A percentile compares a stretch with the other conserved stretches of the same genome.
Conservation (phyloP, 164 flowering plant species). For the Platanus orientalis region DNA sequence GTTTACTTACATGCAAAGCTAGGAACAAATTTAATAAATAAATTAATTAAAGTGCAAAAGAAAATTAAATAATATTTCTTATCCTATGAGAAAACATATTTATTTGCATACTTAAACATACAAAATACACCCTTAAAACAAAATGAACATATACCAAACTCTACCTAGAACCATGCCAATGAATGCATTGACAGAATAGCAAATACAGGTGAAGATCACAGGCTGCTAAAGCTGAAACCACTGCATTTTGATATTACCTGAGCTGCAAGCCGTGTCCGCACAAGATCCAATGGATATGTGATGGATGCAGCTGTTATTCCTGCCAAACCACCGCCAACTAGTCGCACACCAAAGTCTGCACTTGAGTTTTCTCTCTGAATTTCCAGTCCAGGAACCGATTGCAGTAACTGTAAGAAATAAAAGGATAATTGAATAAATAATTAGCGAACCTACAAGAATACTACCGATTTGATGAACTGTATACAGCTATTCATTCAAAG, state of each 20-base stretch:
- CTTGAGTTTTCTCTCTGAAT: constrained; percentile 32
- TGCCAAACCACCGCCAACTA: constrained; percentile 76
- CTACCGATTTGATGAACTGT: background rate
- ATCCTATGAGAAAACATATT: no score
- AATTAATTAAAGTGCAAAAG: no score
- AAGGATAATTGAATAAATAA: constrained; percentile 3
- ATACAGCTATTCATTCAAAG: background rate
- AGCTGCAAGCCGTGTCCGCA: constrained; percentile 83
- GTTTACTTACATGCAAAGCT: no score
- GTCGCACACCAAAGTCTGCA: constrained; percentile 46
- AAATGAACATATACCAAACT: background rate
- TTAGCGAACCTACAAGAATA: background rate
- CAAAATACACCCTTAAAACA: no score
- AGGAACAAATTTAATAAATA: no score
- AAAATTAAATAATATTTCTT: no score
- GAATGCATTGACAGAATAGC: no score
- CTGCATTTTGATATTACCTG: constrained; percentile 45
- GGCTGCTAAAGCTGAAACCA: background rate
- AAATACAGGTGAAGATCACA: background rate
- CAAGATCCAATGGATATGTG: constrained; percentile 83
- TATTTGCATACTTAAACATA: no score
- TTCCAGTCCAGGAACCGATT: constrained; percentile 42
- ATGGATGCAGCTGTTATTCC: constrained; percentile 81
- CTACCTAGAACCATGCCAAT: background rate
- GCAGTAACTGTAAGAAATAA: constrained; percentile 44